Evolutionary conservation across 2,329 filamentous ascomycete species (phyloP).

Genomic region (Raffaelea albimanens): DNA sequence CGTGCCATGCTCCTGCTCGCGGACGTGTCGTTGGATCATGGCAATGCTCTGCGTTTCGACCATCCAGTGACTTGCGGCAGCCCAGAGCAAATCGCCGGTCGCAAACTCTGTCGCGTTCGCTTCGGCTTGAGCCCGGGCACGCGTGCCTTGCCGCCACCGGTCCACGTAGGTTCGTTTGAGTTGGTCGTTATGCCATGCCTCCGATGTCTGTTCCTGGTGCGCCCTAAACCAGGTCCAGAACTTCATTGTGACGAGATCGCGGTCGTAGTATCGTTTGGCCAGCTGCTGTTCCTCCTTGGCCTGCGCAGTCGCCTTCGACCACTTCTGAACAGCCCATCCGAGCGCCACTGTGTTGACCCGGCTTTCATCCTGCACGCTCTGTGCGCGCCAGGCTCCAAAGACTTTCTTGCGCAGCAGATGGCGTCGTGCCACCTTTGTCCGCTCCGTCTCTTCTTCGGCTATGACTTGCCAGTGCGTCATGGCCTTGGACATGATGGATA

Average conservation of each 20-base stretch:
- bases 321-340: slow-evolving; percentile 17
- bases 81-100: slow-evolving; percentile 12
- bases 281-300: slow-evolving; percentile 14
- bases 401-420: slow-evolving; percentile 62
- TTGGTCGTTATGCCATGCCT: slow-evolving; percentile 9
- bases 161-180: slow-evolving; percentile 2
- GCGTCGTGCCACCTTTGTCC: slow-evolving; percentile 57
- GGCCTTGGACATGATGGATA: slow-evolving; percentile 54
- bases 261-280: slow-evolving; percentile 20
- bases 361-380: slow-evolving; percentile 50
- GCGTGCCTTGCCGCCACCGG: slow-evolving; percentile 14
- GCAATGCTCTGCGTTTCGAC: slow-evolving; percentile 4
- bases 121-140: slow-evolving; percentile 2
- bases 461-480: slow-evolving; percentile 61
- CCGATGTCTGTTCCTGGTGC: slow-evolving; percentile 16
- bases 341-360: slow-evolving; percentile 31
- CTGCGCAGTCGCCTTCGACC: slow-evolving; percentile 16
- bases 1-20: slow-evolving; percentile 8
- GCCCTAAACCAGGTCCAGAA: slow-evolving; percentile 22
- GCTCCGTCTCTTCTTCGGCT: slow-evolving; percentile 54
- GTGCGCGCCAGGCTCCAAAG: slow-evolving; percentile 60
- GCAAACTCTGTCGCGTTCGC: slow-evolving; percentile 8
- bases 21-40: slow-evolving; percentile 4
- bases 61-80: slow-evolving; percentile 7
- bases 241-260: slow-evolving; percentile 17